Evolutionary conservation across 2,329 filamentous ascomycete species (phyloP).

Genomic region (Talaromyces sp.): DNA sequence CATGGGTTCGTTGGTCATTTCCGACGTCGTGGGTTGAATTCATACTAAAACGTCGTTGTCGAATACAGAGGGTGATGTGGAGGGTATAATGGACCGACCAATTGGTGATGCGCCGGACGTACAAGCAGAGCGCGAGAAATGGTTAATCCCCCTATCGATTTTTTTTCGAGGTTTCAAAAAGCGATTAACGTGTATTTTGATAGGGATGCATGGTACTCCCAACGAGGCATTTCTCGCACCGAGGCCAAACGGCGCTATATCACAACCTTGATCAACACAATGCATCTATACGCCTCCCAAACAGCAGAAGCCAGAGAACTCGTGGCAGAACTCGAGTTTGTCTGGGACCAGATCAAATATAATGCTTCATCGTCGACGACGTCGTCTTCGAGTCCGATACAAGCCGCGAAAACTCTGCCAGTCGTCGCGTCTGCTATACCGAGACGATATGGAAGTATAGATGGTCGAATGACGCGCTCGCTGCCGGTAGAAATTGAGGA

Average conservation of each 20-base stretch:
- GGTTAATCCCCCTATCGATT: conserved; percentile 39
- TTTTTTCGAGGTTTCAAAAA: too few relatives aligned
- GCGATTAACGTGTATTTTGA: neutral
- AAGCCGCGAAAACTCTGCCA: conserved; percentile 26
- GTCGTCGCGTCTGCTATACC: conserved; percentile 15
- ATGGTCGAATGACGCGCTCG: conserved; percentile 31
- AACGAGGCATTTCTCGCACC: conserved; percentile 75
- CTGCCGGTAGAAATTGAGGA: conserved; percentile 17
- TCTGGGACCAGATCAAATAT: conserved; percentile 96
- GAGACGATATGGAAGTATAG: conserved; percentile 31
- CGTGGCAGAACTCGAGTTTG: conserved; percentile 93
- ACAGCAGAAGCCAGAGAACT: conserved; percentile 79
- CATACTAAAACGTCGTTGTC: neutral
- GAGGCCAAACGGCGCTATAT: conserved; percentile 94
- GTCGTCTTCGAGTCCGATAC: conserved; percentile 25
- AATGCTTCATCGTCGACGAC: conserved; percentile 57
- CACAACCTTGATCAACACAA: conserved; percentile 87
- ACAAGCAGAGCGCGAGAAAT: conserved; percentile 60
- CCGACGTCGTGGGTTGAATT: neutral
- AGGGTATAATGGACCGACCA: conserved; percentile 86
- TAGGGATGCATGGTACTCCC: conserved; percentile 89
- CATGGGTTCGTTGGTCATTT: conserved; percentile 59
- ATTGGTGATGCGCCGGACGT: conserved; percentile 47
- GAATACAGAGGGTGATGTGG: conserved; percentile 75
- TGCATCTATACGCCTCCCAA: conserved; percentile 86